Evolutionary conservation across 495 filamentous ascomycete genomes (phyloP).

Genomic region (Podospora comata): DNA sequence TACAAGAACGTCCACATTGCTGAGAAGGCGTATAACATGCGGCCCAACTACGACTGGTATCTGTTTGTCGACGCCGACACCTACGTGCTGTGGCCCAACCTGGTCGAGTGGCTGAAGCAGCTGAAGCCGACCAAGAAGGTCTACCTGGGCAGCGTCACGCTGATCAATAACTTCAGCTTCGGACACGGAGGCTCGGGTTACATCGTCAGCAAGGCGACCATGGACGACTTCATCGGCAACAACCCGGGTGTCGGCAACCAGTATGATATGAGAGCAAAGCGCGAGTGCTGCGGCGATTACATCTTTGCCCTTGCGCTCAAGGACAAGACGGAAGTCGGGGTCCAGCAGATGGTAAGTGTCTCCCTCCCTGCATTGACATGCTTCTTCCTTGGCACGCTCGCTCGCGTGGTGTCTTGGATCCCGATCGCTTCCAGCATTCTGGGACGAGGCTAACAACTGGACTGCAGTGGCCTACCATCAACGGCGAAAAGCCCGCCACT

Average conservation of each 20-base stretch:
- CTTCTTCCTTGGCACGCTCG: background rate
- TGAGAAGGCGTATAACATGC: constrained; percentile 41
- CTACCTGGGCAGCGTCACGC: constrained; percentile 59
- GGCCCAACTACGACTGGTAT: constrained; percentile 60
- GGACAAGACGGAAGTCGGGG: constrained; percentile 39
- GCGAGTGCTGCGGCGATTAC: constrained; percentile 67
- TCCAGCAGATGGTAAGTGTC: constrained; percentile 37
- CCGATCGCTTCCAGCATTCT: constrained; percentile 38
- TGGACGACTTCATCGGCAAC: constrained; percentile 44
- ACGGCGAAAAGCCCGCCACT: constrained; percentile 52
- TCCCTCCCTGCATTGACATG: background rate
- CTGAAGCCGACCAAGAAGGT: constrained; percentile 48
- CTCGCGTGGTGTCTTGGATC: constrained; percentile 36
- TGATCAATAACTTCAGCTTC: constrained; percentile 55
- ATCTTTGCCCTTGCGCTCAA: constrained; percentile 58
- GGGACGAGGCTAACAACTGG: constrained; percentile 14
- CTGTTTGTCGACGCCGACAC: constrained; percentile 70
- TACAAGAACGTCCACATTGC: constrained; percentile 48
- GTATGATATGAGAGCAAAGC: constrained; percentile 52
- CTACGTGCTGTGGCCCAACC: constrained; percentile 60
- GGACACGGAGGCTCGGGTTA: constrained; percentile 70
- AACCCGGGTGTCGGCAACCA: constrained; percentile 42
- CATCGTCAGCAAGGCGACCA: constrained; percentile 56
- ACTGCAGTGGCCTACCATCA: constrained; percentile 54
- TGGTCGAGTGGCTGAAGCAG: constrained; percentile 53